Conservation (phyloP, 1,139 yeast genomes). For the Yamadazyma buinensis region DNA sequence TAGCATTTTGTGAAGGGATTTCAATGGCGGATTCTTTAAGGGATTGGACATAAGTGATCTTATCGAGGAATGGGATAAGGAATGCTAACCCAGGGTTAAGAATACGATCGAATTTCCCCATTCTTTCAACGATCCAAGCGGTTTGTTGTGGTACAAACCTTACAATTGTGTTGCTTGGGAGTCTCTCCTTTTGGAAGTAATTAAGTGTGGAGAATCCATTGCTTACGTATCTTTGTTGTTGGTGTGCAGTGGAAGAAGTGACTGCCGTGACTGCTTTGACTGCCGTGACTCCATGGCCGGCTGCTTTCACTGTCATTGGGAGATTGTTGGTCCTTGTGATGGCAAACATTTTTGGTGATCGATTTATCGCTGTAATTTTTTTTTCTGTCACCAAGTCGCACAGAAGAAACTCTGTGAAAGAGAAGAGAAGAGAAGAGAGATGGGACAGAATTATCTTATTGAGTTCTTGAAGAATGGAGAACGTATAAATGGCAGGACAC, state of each 20-base stretch:
- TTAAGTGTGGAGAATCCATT: constrained; percentile 31
- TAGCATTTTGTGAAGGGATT: constrained; percentile 80
- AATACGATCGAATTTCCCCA: constrained; percentile 80
- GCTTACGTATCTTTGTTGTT: constrained; percentile 2
- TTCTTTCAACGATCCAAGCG: constrained; percentile 88
- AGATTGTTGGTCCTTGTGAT: no score
- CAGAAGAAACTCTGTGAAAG: no score
- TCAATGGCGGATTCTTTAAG: constrained; percentile 81
- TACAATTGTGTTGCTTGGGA: constrained; percentile 71
- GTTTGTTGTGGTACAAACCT: constrained; percentile 87
- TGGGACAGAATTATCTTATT: constrained; percentile 16
- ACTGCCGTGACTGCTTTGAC: no score
- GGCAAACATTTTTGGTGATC: no score
- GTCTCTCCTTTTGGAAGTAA: constrained; percentile 62
- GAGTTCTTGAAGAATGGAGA: constrained; percentile 59
- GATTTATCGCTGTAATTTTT: no score
- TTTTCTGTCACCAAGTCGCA: no score
- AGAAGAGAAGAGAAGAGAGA: neutral
- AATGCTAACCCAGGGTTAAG: constrained; percentile 77
- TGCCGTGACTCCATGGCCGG: no score
- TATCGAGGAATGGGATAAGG: constrained; percentile 68
- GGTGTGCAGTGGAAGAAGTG: no score
- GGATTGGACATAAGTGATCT: constrained; percentile 76
- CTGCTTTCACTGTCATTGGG: no score
- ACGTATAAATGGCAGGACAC: constrained; percentile 66